Base-by-base conservation (phyloP, 495 filamentous ascomycete species). In the Penicillium salamii region DNA sequence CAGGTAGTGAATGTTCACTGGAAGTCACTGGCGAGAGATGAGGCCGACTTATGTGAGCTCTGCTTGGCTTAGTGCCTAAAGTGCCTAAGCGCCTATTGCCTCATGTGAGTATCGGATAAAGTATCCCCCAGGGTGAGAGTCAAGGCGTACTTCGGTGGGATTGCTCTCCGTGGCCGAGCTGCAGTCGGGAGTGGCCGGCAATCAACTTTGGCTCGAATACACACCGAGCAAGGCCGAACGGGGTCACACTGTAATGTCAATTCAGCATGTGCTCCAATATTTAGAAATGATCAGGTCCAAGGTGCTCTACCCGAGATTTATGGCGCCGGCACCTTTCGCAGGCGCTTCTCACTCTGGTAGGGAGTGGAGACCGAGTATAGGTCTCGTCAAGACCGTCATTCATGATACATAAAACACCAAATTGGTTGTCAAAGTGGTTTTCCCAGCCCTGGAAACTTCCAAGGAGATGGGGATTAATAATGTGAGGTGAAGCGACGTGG, bases 291-390 rank as follows among this genome's bases (percentile, higher is more conserved):
- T 19, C 19, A 14, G 1, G 23, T 23, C 37, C 17, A 29, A 8
- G 14, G 29, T 32, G 39, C 14, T 40, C 35, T 55, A 67, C 64
- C 43, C 61, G 51, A 14, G 51, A 51, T 55, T 67, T 67, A 20
- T 67, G 55, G 15, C 43, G 58, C 1, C 64, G 64, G 35, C 64
- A 67, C 49, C 64, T 40, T 37, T 67, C 64, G 35, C 64, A 67
- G 2, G 64, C 64, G 18, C 46, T 58, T 19, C 59, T 57, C 33
- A 67, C 64, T 35, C 64, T 54, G 7, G 64, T 67, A 7, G 61
- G 64, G 36, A 65, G 31, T n/a, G 24, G 40, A 4, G 23, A 31
- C 40, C 40, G 40, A 14, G 31, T 11, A 7, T 41, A 41, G 14
- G 20, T 15, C 9, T 41, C 37, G 46, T 31, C 36, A 41, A 32